Evolutionary conservation across 1,139 yeast genomes (phyloP), one percentile per base, ranked within the genome.

Genomic region (Eremothecium sinecaudum): DNA sequence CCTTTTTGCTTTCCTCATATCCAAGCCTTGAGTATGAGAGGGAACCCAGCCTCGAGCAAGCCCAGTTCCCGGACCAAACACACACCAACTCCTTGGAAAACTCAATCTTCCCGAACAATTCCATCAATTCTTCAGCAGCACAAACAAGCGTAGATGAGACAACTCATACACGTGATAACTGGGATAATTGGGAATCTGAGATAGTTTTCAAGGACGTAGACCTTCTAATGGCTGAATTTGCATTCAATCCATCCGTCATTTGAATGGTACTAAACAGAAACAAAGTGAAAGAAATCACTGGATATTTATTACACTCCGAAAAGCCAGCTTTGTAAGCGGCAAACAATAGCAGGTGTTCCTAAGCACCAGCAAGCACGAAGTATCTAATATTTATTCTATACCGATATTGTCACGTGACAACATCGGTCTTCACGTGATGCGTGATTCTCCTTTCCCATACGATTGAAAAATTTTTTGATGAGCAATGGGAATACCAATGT

Each of bases 201-300:
- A 59, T 78, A 48, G 70, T 84, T 10, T 84, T 94, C 87, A 80
- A 79, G 51, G 94, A 87, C 51, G 93, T 87, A 17, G 94, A 84
- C 45, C 68, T 82, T 35, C 82, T 87, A 40, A 84, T 87, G 95
- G 82, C 82, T 48, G 95, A 86, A 52, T 86, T 86, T 61, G 97
- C 96, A 8, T 86, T 87, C 63, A 83, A 80, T 31, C 61, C 61
- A 10, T 10, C n/a, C n/a, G n/a, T n/a, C n/a, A n/a, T n/a, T n/a
- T n/a, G n/a, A n/a, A n/a, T n/a, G n/a, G n/a, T n/a, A n/a, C n/a
- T n/a, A n/a, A n/a, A n/a, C n/a, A n/a, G n/a, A n/a, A n/a, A n/a
- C n/a, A n/a, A n/a, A n/a, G n/a, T n/a, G n/a, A n/a, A n/a, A n/a
- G n/a, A n/a, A n/a, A n/a, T n/a, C n/a, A n/a, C n/a, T n/a, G n/a